Conservation (phyloP, 1,284 basidiomycete species). For the Trametes hirsuta region DNA sequence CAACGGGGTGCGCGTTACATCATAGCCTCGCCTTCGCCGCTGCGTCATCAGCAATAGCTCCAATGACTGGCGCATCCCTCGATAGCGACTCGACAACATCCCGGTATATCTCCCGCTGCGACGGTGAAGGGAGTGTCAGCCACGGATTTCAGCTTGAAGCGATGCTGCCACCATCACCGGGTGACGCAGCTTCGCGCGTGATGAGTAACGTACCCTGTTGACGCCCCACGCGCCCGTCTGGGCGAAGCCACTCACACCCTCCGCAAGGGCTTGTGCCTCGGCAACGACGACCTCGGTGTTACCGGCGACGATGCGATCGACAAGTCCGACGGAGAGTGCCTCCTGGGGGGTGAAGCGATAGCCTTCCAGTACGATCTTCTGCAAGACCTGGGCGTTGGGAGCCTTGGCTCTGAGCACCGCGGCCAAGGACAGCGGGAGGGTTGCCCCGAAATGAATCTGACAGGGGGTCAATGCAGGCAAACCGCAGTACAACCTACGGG, state of each 20-base stretch:
- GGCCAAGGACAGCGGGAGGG: slow-evolving; percentile 76
- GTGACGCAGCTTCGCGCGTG: background rate
- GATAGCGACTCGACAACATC: slow-evolving; percentile 38
- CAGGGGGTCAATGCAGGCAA: background rate
- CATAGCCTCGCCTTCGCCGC: slow-evolving; percentile 39
- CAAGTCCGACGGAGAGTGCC: slow-evolving; percentile 66
- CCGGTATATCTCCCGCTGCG: slow-evolving; percentile 46
- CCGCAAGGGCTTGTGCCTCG: slow-evolving; percentile 62
- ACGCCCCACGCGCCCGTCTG: slow-evolving; percentile 65
- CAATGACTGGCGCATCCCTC: slow-evolving; percentile 30
- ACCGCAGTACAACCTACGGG: background rate
- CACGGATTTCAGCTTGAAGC: background rate
- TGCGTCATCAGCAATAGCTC: slow-evolving; percentile 35
- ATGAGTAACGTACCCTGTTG: slow-evolving; percentile 50
- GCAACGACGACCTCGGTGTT: slow-evolving; percentile 62
- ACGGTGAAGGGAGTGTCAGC: background rate
- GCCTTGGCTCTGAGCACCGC: slow-evolving; percentile 72
- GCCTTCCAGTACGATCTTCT: slow-evolving; percentile 84
- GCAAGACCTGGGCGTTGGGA: slow-evolving; percentile 59
- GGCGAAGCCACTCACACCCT: slow-evolving; percentile 50
- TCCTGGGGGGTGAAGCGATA: slow-evolving; percentile 82
- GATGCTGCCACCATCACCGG: background rate
- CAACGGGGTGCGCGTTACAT: background rate
- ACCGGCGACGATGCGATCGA: slow-evolving; percentile 70
- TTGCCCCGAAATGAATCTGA: slow-evolving; percentile 82